Evolutionary conservation across 2,329 filamentous ascomycete genomes (phyloP), one percentile per base, ranked within the genome.

Genomic region (Paradendryphiella salina): DNA sequence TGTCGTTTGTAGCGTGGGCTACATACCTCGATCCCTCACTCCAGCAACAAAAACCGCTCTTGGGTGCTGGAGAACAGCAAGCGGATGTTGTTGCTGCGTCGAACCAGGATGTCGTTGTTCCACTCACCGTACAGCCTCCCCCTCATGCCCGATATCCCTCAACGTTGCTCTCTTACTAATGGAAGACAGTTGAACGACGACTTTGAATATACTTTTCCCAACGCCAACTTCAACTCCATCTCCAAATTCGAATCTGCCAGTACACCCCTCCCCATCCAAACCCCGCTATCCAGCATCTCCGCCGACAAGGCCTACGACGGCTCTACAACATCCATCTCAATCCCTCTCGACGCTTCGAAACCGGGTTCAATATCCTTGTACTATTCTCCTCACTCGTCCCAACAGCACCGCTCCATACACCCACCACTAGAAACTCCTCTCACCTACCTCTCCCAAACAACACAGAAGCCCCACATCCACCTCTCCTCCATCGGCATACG

Each of bases 401-500:
- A 15, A 10, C 7, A 36, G 5, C 34, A 4, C 15, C 31, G 29
- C 11, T 39, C 8, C 34, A 44, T 26, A 7, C 8, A 3, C 8
- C 5, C 23, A 1, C 2, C 23, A 26, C 23, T 9, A 7, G 2
- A 6, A 23, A 2, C 21, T 26, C 23, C 23, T 26, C 23, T 6
- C 33, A 36, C 35, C n/a, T 13, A 23, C 28, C 31, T 1, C 11
- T 46, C 21, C 40, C 32, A 20, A 36, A 17, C n/a, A 29, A 11
- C n/a, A 18, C 28, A 26, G 7, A 46, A 23, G 35, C 33, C 11
- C 1, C 21, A 50, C 8, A 46, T 65, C 10, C 44, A 50, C 2
- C 35, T 60, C 2, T 39, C 42, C 4, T 35, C 54, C 20, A n/a
- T 60, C 5, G 55, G 56, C 6, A 33, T 63, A 2, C 57, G 61